Evolutionary conservation across 306 rosid genomes (phyloP), one percentile per base, ranked within the genome.

Genomic region (Hippophae tibetana): DNA sequence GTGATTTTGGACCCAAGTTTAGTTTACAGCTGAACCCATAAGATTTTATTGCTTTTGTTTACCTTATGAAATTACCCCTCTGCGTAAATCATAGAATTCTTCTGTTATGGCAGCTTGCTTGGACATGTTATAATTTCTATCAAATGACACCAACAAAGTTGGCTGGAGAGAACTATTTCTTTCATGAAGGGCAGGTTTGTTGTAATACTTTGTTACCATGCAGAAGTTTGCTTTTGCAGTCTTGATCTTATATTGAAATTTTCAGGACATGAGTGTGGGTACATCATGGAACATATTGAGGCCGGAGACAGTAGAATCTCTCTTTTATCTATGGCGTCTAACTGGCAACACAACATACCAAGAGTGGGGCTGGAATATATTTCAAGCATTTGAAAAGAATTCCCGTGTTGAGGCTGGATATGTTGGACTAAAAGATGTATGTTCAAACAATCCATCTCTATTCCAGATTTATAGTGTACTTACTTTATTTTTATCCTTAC

Each of bases 291-390:
- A 93, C 77, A 88, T 93, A 68, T 63, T 86, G 70, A 89, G 99
- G 79, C 99, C 97, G 5, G 99, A 93, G 87, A 93, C 99, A 5
- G 67, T 93, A 27, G 99, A 93, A 65, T 93, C 99, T 42, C 95
- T 93, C 57, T 93, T 93, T 64, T 93, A 93, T 79, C 89, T 93
- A 38, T 93, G 95, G 94, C 97, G 97, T 46, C 57, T 93, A 55
- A 89, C 99, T 48, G 99, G 97, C 64, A 93, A 93, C 73, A 79
- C 80, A 84, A 93, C 99, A 56, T 93, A 84, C 80, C 89, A 84
- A 79, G 99, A 93, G 61, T 93, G 99, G 99, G 97, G 97, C 67
- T 93, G 99, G 99, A 89, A 93, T 68, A 93, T 89, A 73, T 93
- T 93, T 74, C 95, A 86, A 81, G 99, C 99, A 69, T 93, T 93